Evolutionary conservation across 2,329 filamentous ascomycete species (phyloP), one percentile per base, ranked within the genome.

Genomic region (Cladophialophora exuberans): DNA sequence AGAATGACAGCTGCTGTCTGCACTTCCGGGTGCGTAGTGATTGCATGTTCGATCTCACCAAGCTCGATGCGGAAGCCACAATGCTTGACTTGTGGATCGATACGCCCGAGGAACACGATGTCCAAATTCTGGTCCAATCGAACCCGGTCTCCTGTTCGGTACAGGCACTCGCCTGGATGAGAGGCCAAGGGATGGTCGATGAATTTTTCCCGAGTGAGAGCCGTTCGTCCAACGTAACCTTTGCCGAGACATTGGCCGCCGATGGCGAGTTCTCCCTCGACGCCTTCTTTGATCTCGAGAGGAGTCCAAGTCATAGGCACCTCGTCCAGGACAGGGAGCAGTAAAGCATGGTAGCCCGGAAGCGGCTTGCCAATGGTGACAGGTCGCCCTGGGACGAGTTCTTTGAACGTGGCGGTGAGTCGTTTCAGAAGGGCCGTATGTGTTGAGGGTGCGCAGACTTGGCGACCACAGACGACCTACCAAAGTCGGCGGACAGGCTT

Each of bases 391-490:
- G 43, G 43, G 28, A 46, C 22, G 17, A 46, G 43, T 7, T 46
- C 43, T 46, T 26, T 46, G 43, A 30, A 46, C 9, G 43, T 46
- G 15, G 43, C 43, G 22, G 43, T 46, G 18, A 25, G 57, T 59
- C 1, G 52, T 56, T 35, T 62, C 60, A 20, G 60, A 44, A n/a
- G 61, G 61, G 31, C 61, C 61, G 36, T 63, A 63, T 6, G 26
- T 38, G 22, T 52, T 62, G 36, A 57, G 38, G 3, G 61, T 36
- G 11, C 45, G 56, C 6, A 60, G 38, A 15, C 13, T 33, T 6
- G 43, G 17, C 4, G 43, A 46, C 43, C 43, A 46, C 17, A 46
- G 23, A 20, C 43, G 43, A 46, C 31, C 26, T 3, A 46, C 43
- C 43, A 46, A 46, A 46, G 43, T 25, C 20, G 15, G 15, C 9